Evolutionary conservation across 345 rosid genomes (phyloP).

Genomic region (Moricandia moricandioides): DNA sequence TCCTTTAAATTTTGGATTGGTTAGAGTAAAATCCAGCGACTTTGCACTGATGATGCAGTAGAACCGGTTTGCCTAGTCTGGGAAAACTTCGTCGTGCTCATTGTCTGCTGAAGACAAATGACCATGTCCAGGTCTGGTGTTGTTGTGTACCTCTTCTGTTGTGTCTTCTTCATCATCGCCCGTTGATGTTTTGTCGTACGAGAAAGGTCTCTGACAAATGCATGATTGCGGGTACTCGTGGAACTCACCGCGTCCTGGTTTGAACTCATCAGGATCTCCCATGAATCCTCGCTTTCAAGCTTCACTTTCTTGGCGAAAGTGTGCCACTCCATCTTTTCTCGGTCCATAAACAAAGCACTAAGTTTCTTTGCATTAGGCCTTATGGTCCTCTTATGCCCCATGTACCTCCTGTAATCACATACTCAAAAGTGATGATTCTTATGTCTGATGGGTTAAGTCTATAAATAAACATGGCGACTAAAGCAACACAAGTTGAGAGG

Average conservation of each 20-base stretch:
- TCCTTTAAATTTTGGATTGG: not conserved
- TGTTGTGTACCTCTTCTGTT: conserved; percentile 26
- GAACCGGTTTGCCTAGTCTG: conserved; percentile 31
- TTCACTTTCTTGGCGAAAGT: conserved; percentile 77
- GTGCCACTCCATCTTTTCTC: conserved; percentile 73
- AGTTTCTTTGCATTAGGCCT: conserved; percentile 93
- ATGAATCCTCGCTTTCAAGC: conserved; percentile 87
- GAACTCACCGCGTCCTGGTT: conserved; percentile 85
- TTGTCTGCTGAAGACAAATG: conserved; percentile 24
- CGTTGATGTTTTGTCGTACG: conserved; percentile 29
- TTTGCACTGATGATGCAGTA: not conserved
- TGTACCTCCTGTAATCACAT: conserved; percentile 65
- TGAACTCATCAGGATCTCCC: conserved; percentile 94
- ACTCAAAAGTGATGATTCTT: conserved; percentile 10
- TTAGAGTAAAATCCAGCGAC: conserved; percentile 19
- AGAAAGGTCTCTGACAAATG: conserved; percentile 61
- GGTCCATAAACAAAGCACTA: conserved; percentile 65
- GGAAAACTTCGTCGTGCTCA: conserved; percentile 40
- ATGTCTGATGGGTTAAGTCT: not conserved
- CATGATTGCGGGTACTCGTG: conserved; percentile 85
- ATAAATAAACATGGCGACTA: not conserved
- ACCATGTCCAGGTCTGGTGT: conserved; percentile 27
- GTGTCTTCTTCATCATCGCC: conserved; percentile 30
- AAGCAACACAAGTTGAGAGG: not conserved
- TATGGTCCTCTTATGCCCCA: conserved; percentile 92